These are phyloP conservation scores for Truncatella angustata DNA, from an alignment of 2,329 filamentous ascomycete species.

Conservation along the genomic window DNA sequence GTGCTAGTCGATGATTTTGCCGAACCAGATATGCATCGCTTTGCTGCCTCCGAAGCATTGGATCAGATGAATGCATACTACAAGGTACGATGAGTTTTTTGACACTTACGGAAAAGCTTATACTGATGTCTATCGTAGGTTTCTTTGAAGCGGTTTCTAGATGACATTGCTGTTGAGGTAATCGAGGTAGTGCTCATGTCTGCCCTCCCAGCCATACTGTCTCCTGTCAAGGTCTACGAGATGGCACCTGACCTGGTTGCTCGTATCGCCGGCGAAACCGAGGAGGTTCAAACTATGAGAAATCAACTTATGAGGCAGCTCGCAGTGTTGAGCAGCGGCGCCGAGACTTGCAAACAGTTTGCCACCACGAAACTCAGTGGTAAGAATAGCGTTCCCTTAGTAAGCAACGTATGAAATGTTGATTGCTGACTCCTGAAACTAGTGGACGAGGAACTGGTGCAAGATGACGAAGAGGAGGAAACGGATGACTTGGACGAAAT, in stretches of 20 bases:
- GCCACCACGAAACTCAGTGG: not conserved
- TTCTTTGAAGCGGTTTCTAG: conserved; percentile 41
- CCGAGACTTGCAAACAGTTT: conserved; percentile 36
- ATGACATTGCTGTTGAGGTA: conserved; percentile 40
- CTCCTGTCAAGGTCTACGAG: conserved; percentile 33
- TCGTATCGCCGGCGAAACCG: conserved; percentile 39
- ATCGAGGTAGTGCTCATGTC: conserved; percentile 39
- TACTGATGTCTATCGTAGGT: conserved; percentile 28
- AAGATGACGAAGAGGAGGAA: no score
- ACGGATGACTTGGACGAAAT: no score
- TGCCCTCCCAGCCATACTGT: conserved; percentile 35
- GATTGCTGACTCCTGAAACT: not conserved
- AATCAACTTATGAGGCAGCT: conserved; percentile 35
- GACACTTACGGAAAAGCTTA: not conserved
- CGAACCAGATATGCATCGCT: conserved; percentile 23
- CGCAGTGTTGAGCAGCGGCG: conserved; percentile 33
- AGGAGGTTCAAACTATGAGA: conserved; percentile 33
- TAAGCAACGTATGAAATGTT: not conserved
- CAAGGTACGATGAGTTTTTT: conserved; percentile 20
- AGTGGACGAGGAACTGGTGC: no score
- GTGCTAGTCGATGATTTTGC: not conserved
- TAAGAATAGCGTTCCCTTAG: not conserved
- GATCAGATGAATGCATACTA: conserved; percentile 36
- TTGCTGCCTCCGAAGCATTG: conserved; percentile 29
- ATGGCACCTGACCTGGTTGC: conserved; percentile 35